Evolutionary conservation across 2,329 filamentous ascomycete genomes (phyloP), one percentile per base, ranked within the genome.

Genomic region (Microsporum audouinii): DNA sequence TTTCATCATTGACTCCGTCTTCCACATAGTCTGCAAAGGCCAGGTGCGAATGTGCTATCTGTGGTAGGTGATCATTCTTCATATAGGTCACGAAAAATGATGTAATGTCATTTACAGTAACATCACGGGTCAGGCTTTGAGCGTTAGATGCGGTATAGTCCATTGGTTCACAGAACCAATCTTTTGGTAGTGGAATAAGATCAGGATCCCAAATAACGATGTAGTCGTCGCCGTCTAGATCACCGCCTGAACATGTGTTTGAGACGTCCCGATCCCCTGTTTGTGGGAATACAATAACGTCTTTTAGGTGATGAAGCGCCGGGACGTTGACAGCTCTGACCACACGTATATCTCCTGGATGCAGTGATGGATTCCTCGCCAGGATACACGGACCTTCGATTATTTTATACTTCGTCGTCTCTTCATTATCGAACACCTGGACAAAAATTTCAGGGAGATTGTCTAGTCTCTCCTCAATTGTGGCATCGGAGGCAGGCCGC

Each of bases 221-320:
- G 71, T 91, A 99, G 70, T 99, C 94, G 68, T 99, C 94, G 0
- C 94, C 94, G 69, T 99, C 94, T 0, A 99, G 80, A 69, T 99
- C 94, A 0, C 94, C 94, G 1, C 94, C 94, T 2, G 94, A 96
- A 65, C 94, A 91, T 92, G 97, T 97, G 68, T 88, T 91, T 0
- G 91, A 85, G 27, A 99, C 76, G 64, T 95, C 90, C 14, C 88
- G 81, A 69, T 96, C 90, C 0, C 92, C 92, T 0, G 78, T 86
- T 39, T 88, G 84, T 0, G 94, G 89, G 57, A 99, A 87, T 0
- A 97, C 91, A 0, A 97, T 86, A 0, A 95, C 88, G 69, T 97
- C 86, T 61, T 83, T 86, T 2, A 96, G 79, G 68, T 96, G 89
- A 53, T 80, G 82, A 2, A 99, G 77, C n/a, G 77, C 77, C 0